Evolutionary conservation across 495 filamentous ascomycete species (phyloP).

Genomic region (Podospora bellae-mahoneyi): DNA sequence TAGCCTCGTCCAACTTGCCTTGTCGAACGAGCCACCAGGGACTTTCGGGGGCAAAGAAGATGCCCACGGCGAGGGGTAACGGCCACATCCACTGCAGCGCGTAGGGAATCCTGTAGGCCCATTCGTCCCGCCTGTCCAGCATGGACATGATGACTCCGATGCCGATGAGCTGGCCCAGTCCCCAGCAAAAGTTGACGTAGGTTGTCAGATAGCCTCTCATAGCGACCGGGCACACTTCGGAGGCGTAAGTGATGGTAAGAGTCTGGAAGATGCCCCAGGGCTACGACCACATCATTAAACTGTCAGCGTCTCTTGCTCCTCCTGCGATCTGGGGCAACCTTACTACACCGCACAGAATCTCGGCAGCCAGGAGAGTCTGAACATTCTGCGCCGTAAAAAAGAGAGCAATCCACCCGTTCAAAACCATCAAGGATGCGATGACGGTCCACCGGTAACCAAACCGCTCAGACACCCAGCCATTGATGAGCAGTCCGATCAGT

Average conservation of each 20-base stretch:
- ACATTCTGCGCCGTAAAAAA: conserved; percentile 75
- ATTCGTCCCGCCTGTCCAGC: conserved; percentile 52
- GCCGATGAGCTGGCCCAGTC: conserved; percentile 70
- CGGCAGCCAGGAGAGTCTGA: conserved; percentile 63
- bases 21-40: conserved; percentile 82
- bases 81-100: conserved; percentile 87
- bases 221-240: conserved; percentile 71
- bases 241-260: conserved; percentile 72
- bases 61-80: conserved; percentile 65
- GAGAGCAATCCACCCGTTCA: conserved; percentile 68
- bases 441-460: conserved; percentile 73
- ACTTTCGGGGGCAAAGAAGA: conserved; percentile 68
- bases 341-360: conserved; percentile 70
- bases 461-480: conserved; percentile 70
- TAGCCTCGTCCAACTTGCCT: conserved; percentile 65
- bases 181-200: conserved; percentile 83
- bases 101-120: conserved; percentile 63
- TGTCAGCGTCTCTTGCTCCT: neutral
- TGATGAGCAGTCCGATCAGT: conserved; percentile 72
- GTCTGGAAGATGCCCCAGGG: conserved; percentile 83
- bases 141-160: conserved; percentile 69
- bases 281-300: conserved; percentile 1
- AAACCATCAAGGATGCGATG: conserved; percentile 60
- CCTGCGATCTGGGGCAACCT: neutral
- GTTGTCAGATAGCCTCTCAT: conserved; percentile 72